A percentile compares a stretch with the other conserved stretches of the same genome.
Conservation (phyloP, 148 eudicot species). For the Chenopodium album region DNA sequence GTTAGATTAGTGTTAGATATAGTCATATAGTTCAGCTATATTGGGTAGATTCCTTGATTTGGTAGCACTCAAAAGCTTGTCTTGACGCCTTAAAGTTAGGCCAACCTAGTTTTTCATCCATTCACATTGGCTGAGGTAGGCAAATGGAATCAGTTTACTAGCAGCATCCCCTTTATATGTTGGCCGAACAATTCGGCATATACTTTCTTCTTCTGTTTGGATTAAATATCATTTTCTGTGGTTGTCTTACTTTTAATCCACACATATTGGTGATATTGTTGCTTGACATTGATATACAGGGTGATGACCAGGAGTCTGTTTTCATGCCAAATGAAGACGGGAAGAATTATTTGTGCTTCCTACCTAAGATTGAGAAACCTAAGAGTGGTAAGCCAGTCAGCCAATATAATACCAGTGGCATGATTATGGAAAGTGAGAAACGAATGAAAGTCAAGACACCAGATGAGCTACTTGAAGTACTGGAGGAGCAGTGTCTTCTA, state of each 20-base stretch:
- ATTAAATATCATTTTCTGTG: neutral
- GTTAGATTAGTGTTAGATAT: neutral
- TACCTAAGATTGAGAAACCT: constrained; percentile 80
- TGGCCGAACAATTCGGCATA: neutral
- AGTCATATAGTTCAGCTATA: neutral
- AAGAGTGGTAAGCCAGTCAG: constrained; percentile 57
- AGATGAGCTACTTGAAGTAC: constrained; percentile 83
- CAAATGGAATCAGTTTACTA: neutral
- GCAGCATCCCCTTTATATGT: neutral
- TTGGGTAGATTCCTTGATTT: neutral
- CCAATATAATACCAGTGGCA: constrained; percentile 75
- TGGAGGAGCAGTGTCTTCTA: constrained; percentile 67
- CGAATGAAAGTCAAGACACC: constrained; percentile 79
- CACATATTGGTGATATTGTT: neutral
- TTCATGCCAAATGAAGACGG: constrained; percentile 77
- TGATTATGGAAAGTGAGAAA: constrained; percentile 82
- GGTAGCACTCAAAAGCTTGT: neutral
- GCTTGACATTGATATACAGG: constrained; percentile 43
- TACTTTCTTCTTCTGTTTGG: neutral
- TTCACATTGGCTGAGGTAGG: neutral
- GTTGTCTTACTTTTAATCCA: neutral
- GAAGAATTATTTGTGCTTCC: constrained; percentile 62
- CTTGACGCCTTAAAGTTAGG: neutral
- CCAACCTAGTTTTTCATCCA: neutral
- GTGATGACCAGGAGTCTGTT: constrained; percentile 75